A percentile compares a stretch with the other conserved stretches of the same genome.
These are phyloP conservation scores for Rubia tinctorum DNA, from an alignment of 305 asterid genomes.

Conservation along the genomic window DNA sequence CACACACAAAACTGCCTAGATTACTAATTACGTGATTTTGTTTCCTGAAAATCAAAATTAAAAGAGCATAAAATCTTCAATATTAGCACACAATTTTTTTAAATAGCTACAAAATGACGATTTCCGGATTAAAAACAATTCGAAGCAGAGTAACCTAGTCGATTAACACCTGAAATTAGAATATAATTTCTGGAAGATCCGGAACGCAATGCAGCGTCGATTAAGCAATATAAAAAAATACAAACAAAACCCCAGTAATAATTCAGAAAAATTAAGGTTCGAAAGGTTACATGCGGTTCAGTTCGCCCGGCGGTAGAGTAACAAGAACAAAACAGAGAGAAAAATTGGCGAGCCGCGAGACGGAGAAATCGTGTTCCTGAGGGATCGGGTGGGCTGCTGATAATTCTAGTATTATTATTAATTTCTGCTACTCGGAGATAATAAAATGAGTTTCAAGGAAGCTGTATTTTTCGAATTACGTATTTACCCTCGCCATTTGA, in stretches of 20 bases:
- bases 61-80: neutral
- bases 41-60: neutral
- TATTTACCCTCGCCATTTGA: neutral
- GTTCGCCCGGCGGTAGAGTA: constrained; percentile 5
- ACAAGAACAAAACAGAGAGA: neutral
- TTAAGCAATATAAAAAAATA: neutral
- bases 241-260: neutral
- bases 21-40: neutral
- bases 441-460: neutral
- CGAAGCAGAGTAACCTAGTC: neutral
- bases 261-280: constrained; percentile 16
- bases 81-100: neutral
- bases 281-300: constrained; percentile 12
- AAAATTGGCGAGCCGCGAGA: neutral
- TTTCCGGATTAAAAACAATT: neutral
- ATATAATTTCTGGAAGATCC: constrained; percentile 17
- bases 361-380: constrained; percentile 1
- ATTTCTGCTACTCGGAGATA: neutral
- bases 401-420: neutral
- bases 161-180: neutral
- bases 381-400: constrained; percentile 14
- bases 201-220: constrained; percentile 7
- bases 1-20: neutral
- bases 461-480: neutral
- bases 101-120: neutral